Base-by-base conservation (phyloP, 306 rosid genomes). In the Trifolium pratense region DNA sequence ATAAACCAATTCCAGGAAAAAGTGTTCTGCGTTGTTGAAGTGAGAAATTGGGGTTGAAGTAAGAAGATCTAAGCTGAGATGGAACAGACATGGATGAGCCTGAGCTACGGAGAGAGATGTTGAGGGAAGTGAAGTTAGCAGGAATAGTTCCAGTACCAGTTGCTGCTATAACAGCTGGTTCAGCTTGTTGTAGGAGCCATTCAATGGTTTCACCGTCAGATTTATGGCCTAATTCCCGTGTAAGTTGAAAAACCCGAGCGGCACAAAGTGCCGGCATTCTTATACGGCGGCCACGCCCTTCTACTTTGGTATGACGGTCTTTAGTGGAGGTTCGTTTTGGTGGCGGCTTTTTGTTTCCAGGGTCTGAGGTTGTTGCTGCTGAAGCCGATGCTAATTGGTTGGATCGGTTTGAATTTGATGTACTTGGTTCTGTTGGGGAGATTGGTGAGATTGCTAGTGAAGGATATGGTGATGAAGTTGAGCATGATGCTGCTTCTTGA, bases 111-210 rank as follows among this genome's bases (percentile, higher is more conserved):
- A 90, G 76, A 0, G 98, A 92, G 17, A 77, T 77, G 63, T 77
- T 77, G 20, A 77, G 80, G 3, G 81, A 77, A 1, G 81, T 77
- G 76, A 77, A 92, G 79, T 92, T 92, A 0, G 98, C 98, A 0
- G 98, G 98, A 73, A 90, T 92, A 0, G 98, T 92, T 1, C 98
- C 98, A 7, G 98, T 90, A 4, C 98, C 98, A 0, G 97, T 90
- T 65, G 98, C 98, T 17, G 98, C 98, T 66, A 90, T 89, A 68
- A 92, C 97, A 0, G 98, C 79, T 0, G 98, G 98, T 52, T 92
- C 98, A 0, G 98, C 98, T 49, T 92, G 98, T 29, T 90, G 98
- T 43, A 92, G 98, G 7, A 92, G 98, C 80, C 81, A 77, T 18
- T 77, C 81, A n/a, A 77, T 77, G n/a, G 81, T 77, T 65, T 77